phyloP scores from a whole-genome alignment of 192 early-diverging fungal genomes.

The Tieghemiomyces parasiticus region DNA sequence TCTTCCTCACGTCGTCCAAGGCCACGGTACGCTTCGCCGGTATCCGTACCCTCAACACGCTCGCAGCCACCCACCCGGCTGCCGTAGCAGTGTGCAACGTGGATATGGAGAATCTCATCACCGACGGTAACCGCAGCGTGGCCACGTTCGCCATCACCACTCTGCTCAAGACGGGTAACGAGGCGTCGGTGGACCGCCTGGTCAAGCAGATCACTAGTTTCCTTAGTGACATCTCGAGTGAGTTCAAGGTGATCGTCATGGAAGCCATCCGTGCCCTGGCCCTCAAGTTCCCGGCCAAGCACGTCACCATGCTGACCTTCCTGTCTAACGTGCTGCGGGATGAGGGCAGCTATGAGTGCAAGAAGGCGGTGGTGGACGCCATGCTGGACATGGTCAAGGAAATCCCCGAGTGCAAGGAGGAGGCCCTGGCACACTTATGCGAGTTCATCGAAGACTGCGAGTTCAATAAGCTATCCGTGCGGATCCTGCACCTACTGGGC shows the following conservation, averaged over 20 bases:
- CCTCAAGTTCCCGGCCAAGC: slow-evolving; percentile 93
- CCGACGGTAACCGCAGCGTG: slow-evolving; percentile 90
- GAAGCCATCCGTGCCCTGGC: slow-evolving; percentile 94
- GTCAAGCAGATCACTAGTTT: slow-evolving; percentile 99
- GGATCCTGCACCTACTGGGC: slow-evolving; percentile 88
- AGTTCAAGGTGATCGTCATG: slow-evolving; percentile 99
- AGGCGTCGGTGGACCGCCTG: slow-evolving; percentile 89
- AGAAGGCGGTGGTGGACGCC: slow-evolving; percentile 90
- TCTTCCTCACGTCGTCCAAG: slow-evolving; percentile 88
- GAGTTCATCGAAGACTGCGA: slow-evolving; percentile 99
- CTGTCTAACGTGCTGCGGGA: slow-evolving; percentile 84
- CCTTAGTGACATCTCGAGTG: slow-evolving; percentile 96
- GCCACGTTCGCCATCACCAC: slow-evolving; percentile 99
- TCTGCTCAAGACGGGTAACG: slow-evolving; percentile 95
- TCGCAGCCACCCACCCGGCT: slow-evolving; percentile 78
- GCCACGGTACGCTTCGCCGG: slow-evolving; percentile 90
- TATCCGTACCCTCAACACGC: slow-evolving; percentile 88
- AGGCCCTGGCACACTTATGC: slow-evolving; percentile 87
- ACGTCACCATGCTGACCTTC: slow-evolving; percentile 84
- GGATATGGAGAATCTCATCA: slow-evolving; percentile 96
- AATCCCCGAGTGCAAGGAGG: slow-evolving; percentile 88
- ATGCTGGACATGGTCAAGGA: slow-evolving; percentile 91
- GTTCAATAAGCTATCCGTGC: slow-evolving; percentile 95
- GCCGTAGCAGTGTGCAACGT: slow-evolving; percentile 91
- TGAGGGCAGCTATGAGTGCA: slow-evolving; percentile 97